Evolutionary conservation across 176 grass and related monocot genomes (phyloP).

Genomic region (Aegilops bicornis): DNA sequence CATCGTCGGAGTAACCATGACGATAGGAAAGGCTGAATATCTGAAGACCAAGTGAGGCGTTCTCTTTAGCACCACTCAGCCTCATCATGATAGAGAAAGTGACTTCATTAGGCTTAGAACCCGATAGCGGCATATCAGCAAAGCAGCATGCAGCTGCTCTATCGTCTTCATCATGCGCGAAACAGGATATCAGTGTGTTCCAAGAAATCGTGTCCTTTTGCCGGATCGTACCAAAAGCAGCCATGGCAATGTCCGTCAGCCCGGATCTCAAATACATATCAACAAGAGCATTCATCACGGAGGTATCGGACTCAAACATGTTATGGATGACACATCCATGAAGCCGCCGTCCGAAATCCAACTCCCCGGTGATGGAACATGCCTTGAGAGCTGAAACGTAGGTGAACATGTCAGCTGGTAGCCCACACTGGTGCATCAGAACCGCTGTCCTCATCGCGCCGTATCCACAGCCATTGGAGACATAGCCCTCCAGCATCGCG

Average conservation of each 20-base stretch:
- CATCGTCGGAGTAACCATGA: constrained; percentile 38
- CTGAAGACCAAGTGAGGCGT: constrained; percentile 41
- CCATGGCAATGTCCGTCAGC: constrained; percentile 23
- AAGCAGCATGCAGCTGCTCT: constrained; percentile 30
- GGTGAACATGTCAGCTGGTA: constrained; percentile 38
- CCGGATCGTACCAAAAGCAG: constrained; percentile 26
- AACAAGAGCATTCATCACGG: constrained; percentile 49
- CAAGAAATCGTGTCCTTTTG: constrained; percentile 54
- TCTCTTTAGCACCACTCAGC: constrained; percentile 35
- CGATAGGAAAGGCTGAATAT: constrained; percentile 42
- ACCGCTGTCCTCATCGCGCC: neutral
- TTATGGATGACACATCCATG: constrained; percentile 38
- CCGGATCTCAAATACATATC: constrained; percentile 57
- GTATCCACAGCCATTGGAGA: constrained; percentile 6
- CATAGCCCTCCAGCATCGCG: constrained; percentile 48
- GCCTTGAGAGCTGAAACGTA: constrained; percentile 45
- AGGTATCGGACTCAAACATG: constrained; percentile 34
- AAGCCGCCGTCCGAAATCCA: constrained; percentile 30
- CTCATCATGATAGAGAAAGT: constrained; percentile 46
- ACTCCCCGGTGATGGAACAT: neutral
- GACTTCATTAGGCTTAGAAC: constrained; percentile 48
- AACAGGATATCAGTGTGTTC: constrained; percentile 51
- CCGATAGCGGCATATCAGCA: constrained; percentile 14
- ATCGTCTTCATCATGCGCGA: constrained; percentile 30
- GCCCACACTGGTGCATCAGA: constrained; percentile 18